Evolutionary conservation across 164 flowering plant genomes (phyloP), one percentile per base, ranked within the genome.

Genomic region (Vitis rotundifolia): DNA sequence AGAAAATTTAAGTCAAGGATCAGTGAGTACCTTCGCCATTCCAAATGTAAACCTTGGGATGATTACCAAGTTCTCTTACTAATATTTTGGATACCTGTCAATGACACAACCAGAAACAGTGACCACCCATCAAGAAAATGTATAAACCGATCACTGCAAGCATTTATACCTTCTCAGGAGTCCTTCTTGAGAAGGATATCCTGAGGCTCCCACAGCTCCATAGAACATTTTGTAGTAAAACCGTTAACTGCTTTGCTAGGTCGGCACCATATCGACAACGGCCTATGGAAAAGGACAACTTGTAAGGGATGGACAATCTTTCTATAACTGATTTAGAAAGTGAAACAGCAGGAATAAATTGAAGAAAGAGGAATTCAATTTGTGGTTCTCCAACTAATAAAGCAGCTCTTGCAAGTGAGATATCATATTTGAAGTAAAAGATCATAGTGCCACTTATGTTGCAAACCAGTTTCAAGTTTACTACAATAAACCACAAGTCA

Each of bases 1-100:
- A 37, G 44, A 37, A 37, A 37, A 37, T 37, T 37, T 37, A 6
- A 4, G 44, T 31, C 0, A 37, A 37, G 47, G 66, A 72, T 16
- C 19, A 52, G 2, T 50, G 48, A 69, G 68, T 83, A 92, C 97
- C 95, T 87, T 87, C 79, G 52, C 96, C 90, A 71, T 90, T 72
- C 97, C 94, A 92, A 59, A 92, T 88, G 74, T 76, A 79, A 28
- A 89, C 90, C 78, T 89, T 92, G 14, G 93, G 88, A 80, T 88
- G 81, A 61, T 69, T 55, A 49, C 82, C 59, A 61, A 92, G 76
- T 79, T 88, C 88, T 66, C 71, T 74, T 65, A 77, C 11, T 61
- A 92, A 55, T 8, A 88, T 69, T 12, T 77, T 76, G 37, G 89
- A 79, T 11, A 89, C 83, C 97, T 90, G 86, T 68, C 57, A 61